These are phyloP conservation scores for Boletus subcaerulescens DNA, from an alignment of 768 basidiomycete species.

Conservation along the genomic window DNA sequence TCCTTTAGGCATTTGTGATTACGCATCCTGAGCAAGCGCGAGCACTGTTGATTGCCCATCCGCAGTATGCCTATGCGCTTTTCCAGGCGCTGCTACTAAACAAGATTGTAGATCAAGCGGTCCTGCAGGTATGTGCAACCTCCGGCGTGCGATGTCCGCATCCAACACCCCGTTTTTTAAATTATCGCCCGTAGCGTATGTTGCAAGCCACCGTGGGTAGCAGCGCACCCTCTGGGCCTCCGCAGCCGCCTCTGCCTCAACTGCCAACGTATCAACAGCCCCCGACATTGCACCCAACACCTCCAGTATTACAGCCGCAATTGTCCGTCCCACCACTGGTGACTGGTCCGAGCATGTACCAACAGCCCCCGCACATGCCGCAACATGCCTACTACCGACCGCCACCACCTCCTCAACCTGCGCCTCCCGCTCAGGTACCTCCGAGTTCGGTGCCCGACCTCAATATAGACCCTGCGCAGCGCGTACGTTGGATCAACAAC, in stretches of 20 bases:
- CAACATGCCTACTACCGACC: constrained; percentile 34
- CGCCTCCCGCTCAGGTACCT: constrained; percentile 28
- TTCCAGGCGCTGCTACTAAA: constrained; percentile 93
- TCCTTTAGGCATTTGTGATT: constrained; percentile 79
- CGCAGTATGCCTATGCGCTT: constrained; percentile 92
- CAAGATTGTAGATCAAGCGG: constrained; percentile 86
- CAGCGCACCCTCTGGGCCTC: constrained; percentile 25
- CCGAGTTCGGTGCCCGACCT: constrained; percentile 35
- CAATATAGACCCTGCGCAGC: constrained; percentile 49
- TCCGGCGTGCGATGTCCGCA: constrained; percentile 6
- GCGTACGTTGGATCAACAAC: constrained; percentile 32
- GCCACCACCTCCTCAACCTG: constrained; percentile 30
- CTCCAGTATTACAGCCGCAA: constrained; percentile 32
- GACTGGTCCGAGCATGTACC: constrained; percentile 28
- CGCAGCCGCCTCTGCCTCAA: constrained; percentile 32
- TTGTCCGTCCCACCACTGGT: constrained; percentile 30
- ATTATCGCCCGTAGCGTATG: constrained; percentile 42
- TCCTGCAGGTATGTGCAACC: constrained; percentile 63
- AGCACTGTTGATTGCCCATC: constrained; percentile 73
- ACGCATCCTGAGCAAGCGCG: constrained; percentile 90
- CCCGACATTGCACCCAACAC: constrained; percentile 32
- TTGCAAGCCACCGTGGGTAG: constrained; percentile 41
- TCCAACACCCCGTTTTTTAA: constrained; percentile 2
- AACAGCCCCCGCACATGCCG: constrained; percentile 31
- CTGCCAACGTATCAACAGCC: constrained; percentile 30